Conservation (phyloP, 2,329 filamentous ascomycete genomes). For the Macrophomina tecta region DNA sequence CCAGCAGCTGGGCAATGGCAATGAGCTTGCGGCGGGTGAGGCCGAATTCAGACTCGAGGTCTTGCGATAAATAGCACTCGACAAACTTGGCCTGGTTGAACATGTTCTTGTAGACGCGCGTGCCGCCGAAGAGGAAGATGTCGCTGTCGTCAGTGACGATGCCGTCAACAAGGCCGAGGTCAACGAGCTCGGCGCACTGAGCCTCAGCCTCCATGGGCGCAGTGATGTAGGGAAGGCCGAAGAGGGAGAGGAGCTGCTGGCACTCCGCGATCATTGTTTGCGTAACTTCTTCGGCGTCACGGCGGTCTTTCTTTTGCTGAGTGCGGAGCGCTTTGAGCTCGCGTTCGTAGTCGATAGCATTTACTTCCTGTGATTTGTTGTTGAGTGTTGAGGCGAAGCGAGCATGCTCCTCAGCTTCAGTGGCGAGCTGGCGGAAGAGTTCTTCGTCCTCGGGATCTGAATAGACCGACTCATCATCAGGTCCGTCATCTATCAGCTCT, state of each 20-base stretch:
- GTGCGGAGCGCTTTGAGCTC: slow-evolving; percentile 84
- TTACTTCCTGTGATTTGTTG: slow-evolving; percentile 62
- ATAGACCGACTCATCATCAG: slow-evolving; percentile 48
- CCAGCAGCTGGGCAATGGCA: slow-evolving; percentile 85
- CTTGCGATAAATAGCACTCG: slow-evolving; percentile 85
- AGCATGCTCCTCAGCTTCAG: slow-evolving; percentile 91
- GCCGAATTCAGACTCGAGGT: slow-evolving; percentile 88
- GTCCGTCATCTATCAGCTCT: slow-evolving; percentile 28
- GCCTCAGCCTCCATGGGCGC: slow-evolving; percentile 99
- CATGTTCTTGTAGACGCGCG: slow-evolving; percentile 98
- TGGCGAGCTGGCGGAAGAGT: slow-evolving; percentile 81
- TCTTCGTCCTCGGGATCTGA: slow-evolving; percentile 94
- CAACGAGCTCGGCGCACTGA: slow-evolving; percentile 91
- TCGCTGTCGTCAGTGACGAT: slow-evolving; percentile 98
- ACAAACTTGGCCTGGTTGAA: slow-evolving; percentile 99
- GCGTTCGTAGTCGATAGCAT: slow-evolving; percentile 78
- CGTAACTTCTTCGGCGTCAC: slow-evolving; percentile 96
- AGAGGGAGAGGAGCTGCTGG: slow-evolving; percentile 85
- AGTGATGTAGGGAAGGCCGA: slow-evolving; percentile 94
- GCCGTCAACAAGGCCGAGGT: slow-evolving; percentile 87
- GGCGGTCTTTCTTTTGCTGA: slow-evolving; percentile 96
- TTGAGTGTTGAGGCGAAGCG: slow-evolving; percentile 90
- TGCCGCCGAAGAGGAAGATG: slow-evolving; percentile 95
- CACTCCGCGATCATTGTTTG: slow-evolving; percentile 96
- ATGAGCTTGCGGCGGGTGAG: slow-evolving; percentile 88